phyloP scores from a whole-genome alignment of 768 basidiomycete genomes.

The Mycena kentingensis region DNA sequence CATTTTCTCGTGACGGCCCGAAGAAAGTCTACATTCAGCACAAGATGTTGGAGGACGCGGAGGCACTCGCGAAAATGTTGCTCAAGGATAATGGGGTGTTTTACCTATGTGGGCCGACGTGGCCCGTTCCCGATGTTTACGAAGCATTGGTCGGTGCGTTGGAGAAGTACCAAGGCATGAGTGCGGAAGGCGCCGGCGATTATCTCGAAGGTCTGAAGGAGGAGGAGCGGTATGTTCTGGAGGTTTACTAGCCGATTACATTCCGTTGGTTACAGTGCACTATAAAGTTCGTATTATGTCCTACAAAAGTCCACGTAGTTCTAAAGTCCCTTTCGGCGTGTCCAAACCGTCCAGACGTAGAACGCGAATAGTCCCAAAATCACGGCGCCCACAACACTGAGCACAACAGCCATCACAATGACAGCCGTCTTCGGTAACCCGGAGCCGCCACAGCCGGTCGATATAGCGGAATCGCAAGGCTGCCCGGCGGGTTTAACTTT shows the following conservation, averaged over 20 bases:
- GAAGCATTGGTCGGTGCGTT: slow-evolving; percentile 87
- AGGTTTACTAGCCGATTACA: slow-evolving; percentile 45
- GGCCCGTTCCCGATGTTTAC: slow-evolving; percentile 99
- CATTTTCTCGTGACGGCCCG: slow-evolving; percentile 92
- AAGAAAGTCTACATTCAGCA: slow-evolving; percentile 98
- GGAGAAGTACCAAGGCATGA: slow-evolving; percentile 66
- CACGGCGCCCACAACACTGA: slow-evolving; percentile 62
- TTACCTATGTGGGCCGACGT: slow-evolving; percentile 97
- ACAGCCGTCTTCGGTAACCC: slow-evolving; percentile 60
- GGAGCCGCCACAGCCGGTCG: slow-evolving; percentile 49
- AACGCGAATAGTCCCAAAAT: slow-evolving; percentile 50
- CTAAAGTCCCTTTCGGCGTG: slow-evolving; percentile 6
- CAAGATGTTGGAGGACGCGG: slow-evolving; percentile 92
- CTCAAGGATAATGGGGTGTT: slow-evolving; percentile 78
- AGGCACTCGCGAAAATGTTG: slow-evolving; percentile 73
- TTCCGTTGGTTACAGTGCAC: not conserved
- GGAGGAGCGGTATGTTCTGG: slow-evolving; percentile 95
- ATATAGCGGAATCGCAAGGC: slow-evolving; percentile 79
- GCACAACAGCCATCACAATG: slow-evolving; percentile 70
- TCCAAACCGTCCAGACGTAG: slow-evolving; percentile 34
- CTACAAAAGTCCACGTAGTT: slow-evolving; percentile 6
- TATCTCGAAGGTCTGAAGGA: slow-evolving; percentile 91
- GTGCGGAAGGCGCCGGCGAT: slow-evolving; percentile 66
- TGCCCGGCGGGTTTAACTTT: slow-evolving; percentile 61
- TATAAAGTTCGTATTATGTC: not conserved